phyloP scores from a whole-genome alignment of 768 basidiomycete species.

The Trametes cinnabarina region DNA sequence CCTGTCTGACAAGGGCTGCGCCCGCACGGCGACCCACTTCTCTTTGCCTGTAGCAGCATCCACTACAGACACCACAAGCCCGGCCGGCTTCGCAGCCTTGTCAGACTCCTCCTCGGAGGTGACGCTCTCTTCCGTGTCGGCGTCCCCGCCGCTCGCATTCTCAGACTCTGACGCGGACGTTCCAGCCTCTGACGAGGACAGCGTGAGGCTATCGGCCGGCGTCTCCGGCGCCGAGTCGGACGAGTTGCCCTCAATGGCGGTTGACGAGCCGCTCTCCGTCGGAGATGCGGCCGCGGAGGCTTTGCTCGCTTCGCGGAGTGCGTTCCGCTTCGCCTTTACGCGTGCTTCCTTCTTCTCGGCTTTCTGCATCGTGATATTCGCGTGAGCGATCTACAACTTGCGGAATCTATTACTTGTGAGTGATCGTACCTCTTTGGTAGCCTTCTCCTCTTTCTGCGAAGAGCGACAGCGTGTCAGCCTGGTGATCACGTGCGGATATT shows the following conservation, averaged over 20 bases:
- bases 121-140: constrained; percentile 73
- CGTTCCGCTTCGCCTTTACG: constrained; percentile 51
- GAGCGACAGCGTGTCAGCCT: not conserved
- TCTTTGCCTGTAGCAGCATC: constrained; percentile 42
- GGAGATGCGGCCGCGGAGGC: not conserved
- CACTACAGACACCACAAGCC: constrained; percentile 11
- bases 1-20: constrained; percentile 29
- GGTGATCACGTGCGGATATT: not conserved
- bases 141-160: constrained; percentile 57
- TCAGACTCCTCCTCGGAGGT: constrained; percentile 69
- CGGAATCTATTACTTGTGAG: not conserved
- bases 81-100: constrained; percentile 30
- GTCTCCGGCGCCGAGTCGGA: constrained; percentile 22
- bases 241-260: not conserved
- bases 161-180: constrained; percentile 41
- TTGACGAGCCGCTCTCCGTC: not conserved
- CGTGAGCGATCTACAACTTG: not conserved
- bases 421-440: constrained; percentile 21
- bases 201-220: not conserved
- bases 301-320: constrained; percentile 31
- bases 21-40: constrained; percentile 78
- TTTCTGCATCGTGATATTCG: constrained; percentile 38
- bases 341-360: constrained; percentile 54
- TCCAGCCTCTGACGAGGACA: constrained; percentile 22
- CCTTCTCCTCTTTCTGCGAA: constrained; percentile 24